Evolutionary conservation across 1,284 basidiomycete species (phyloP), one percentile per base, ranked within the genome.

Genomic region (Rhodotorula mucilaginosa): DNA sequence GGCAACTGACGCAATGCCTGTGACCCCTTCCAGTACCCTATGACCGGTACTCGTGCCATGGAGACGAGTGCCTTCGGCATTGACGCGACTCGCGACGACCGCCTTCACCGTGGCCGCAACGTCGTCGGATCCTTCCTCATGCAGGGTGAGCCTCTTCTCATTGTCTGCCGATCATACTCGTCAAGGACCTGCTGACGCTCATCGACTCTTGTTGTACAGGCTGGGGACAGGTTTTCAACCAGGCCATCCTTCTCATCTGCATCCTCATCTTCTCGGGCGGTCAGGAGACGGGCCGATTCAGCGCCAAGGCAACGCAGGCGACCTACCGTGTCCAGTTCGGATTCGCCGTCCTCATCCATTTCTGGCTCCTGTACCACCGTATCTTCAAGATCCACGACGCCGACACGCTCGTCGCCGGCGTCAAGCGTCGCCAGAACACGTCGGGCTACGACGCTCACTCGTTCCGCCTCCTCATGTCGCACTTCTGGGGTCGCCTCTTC

Each of bases 321-420:
- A 84, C 83, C 16, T 86, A 84, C 83, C 81, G 85, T 67, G 80
- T 86, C 29, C 83, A 83, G 65, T 86, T 86, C 74, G 85, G 79
- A 46, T 79, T 86, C 78, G 84, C 86, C 79, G 81, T 82, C 56
- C 76, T 81, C 31, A 81, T 84, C 74, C 85, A 84, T 47, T 80
- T 85, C 47, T 86, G 84, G 83, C 82, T 86, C 58, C 81, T 80
- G 61, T 86, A 86, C 82, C 82, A 82, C 80, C 84, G 76, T 70
- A 70, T 69, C 56, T 73, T 58, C 62, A 66, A 73, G 62, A 68
- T 70, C 44, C 47, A 69, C 48, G 81, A 83, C 79, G 81, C 81
- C 75, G 80, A 81, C 66, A 68, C 78, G 13, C 82, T 81, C 2
- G 79, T 85, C 48, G 68, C 75, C 34, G 77, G 80, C 64, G 82